Evolutionary conservation across 164 flowering plant genomes (phyloP).

Genomic region (Piper longum): DNA sequence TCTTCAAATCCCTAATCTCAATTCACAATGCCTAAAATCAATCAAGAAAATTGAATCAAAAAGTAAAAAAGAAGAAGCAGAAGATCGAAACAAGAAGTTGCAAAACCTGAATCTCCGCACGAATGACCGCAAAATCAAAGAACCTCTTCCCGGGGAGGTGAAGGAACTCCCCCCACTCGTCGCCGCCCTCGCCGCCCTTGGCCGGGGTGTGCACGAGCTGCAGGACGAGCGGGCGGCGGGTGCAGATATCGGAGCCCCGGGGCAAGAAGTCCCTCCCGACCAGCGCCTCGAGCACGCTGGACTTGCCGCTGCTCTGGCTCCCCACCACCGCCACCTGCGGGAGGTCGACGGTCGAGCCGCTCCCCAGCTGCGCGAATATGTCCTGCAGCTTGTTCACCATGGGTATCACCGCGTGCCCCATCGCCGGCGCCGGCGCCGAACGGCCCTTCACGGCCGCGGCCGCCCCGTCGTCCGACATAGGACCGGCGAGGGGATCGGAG

Average conservation of each 20-base stretch:
- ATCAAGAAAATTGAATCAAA: too few relatives aligned
- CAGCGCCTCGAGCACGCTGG: conserved; percentile 82
- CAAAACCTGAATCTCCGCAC: conserved; percentile 77
- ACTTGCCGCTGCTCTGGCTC: conserved; percentile 93
- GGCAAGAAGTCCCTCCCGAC: conserved; percentile 96
- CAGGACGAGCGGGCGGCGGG: conserved; percentile 77
- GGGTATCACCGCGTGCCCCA: conserved; percentile 56
- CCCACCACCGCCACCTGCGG: conserved; percentile 97
- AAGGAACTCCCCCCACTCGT: conserved; percentile 84
- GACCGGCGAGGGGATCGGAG: background rate
- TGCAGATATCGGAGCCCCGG: conserved; percentile 77
- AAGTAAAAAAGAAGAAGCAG: too few relatives aligned
- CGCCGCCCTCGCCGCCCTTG: conserved; percentile 37
- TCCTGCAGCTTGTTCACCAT: conserved; percentile 90
- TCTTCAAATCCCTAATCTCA: too few relatives aligned
- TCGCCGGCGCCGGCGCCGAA: background rate
- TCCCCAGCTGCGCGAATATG: conserved; percentile 75
- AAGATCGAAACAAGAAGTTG: too few relatives aligned
- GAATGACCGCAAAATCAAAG: conserved; percentile 60
- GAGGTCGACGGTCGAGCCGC: conserved; percentile 55
- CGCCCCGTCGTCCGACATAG: background rate
- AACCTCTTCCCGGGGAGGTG: conserved; percentile 63
- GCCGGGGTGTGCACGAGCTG: conserved; percentile 63
- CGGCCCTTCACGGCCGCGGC: background rate
- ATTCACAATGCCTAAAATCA: too few relatives aligned